Evolutionary conservation across 2,329 filamentous ascomycete genomes (phyloP).

Genomic region (Ophiocordyceps camponoti-leonardi): DNA sequence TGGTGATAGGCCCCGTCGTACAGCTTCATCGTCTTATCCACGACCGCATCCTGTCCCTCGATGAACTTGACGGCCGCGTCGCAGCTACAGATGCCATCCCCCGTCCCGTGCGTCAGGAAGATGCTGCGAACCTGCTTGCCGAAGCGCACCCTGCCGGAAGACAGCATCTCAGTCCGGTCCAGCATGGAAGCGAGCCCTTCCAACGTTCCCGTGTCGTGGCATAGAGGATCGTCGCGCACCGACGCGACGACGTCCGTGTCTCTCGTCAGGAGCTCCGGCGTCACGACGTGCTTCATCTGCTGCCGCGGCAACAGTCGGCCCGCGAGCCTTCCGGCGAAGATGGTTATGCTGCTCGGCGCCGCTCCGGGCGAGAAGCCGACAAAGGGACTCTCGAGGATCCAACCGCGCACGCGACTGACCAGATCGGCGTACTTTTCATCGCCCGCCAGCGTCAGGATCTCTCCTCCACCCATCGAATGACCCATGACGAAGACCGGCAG

Average conservation of each 20-base stretch:
- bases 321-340: conserved; percentile 49
- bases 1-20: conserved; percentile 73
- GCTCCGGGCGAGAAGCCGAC: conserved; percentile 52
- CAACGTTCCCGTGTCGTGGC: conserved; percentile 75
- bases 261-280: conserved; percentile 45
- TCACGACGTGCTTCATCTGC: conserved; percentile 50
- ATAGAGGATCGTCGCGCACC: conserved; percentile 49
- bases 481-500: conserved; percentile 69
- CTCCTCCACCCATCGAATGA: conserved; percentile 79
- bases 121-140: conserved; percentile 41
- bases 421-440: conserved; percentile 34
- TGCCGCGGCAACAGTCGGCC: conserved; percentile 47
- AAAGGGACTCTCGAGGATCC: conserved; percentile 63
- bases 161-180: conserved; percentile 49
- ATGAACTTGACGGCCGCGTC: conserved; percentile 47
- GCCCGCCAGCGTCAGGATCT: conserved; percentile 46
- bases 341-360: conserved; percentile 44
- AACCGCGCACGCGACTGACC: conserved; percentile 47
- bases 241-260: conserved; percentile 45
- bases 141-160: conserved; percentile 34
- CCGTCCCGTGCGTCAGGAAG: conserved; percentile 62
- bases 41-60: conserved; percentile 32
- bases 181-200: conserved; percentile 63
- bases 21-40: conserved; percentile 52
- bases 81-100: conserved; percentile 52